Percentiles rank a stretch among this genome's conserved stretches.
Evolutionary conservation across 345 rosid genomes (phyloP).

Genomic region (Microthlaspi erraticum): DNA sequence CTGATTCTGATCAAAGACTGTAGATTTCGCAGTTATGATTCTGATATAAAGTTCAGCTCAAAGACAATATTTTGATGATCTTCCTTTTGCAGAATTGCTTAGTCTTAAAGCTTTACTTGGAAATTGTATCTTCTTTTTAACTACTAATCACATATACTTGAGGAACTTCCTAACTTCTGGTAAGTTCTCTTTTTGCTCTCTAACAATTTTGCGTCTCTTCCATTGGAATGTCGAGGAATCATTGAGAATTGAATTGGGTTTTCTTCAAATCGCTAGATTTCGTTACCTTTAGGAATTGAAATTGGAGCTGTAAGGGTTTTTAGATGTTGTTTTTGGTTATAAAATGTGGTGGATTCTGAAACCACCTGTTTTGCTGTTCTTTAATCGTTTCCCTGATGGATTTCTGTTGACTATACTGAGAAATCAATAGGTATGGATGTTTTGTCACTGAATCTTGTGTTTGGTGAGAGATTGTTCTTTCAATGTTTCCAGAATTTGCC

Average conservation of each 20-base stretch:
- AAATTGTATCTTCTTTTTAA: too few relatives aligned
- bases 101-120: too few relatives aligned
- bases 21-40: not conserved
- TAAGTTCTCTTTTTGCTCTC: too few relatives aligned
- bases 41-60: not conserved
- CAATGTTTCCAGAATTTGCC: not conserved
- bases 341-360: too few relatives aligned
- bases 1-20: not conserved
- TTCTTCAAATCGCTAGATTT: too few relatives aligned
- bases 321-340: not conserved
- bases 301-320: not conserved
- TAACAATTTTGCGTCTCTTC: too few relatives aligned
- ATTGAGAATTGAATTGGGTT: too few relatives aligned
- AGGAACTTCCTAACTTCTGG: too few relatives aligned
- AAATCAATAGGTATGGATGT: not conserved
- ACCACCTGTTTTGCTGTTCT: not conserved
- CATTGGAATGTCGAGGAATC: too few relatives aligned
- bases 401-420: not conserved
- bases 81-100: too few relatives aligned
- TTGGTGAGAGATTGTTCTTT: not conserved
- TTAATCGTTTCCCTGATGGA: not conserved
- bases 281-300: not conserved
- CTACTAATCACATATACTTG: too few relatives aligned
- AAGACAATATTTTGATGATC: too few relatives aligned
- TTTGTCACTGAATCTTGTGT: not conserved